A percentile compares a stretch with the other conserved stretches of the same genome.
Evolutionary conservation across 2,329 filamentous ascomycete genomes (phyloP).

Genomic region (Exophiala lecanii-corni): DNA sequence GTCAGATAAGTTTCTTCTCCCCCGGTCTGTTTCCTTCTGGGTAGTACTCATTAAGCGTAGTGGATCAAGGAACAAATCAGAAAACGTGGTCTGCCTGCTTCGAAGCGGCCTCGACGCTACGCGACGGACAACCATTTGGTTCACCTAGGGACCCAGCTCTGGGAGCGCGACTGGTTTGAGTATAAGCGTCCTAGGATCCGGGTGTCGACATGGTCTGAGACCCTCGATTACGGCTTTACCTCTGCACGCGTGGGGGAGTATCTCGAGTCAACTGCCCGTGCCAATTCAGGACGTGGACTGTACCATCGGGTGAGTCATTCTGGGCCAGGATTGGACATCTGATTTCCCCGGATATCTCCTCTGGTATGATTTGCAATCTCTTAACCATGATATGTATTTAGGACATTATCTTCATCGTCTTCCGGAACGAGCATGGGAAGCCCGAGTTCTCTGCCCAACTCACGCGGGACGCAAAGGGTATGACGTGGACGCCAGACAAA

Average conservation of each 20-base stretch:
- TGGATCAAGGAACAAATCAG: conserved; percentile 4
- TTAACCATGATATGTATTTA: conserved; percentile 6
- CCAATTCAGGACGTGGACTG: conserved; percentile 6
- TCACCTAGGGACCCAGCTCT: conserved; percentile 7
- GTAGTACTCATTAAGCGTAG: conserved; percentile 2
- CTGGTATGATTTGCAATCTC: conserved; percentile 4
- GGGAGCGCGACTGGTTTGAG: conserved; percentile 7
- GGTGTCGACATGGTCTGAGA: conserved; percentile 7
- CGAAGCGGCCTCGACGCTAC: conserved; percentile 3
- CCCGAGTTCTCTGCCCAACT: conserved; percentile 10
- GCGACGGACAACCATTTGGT: conserved; percentile 4
- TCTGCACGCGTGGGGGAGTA: conserved; percentile 8
- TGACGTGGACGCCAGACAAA: conserved; percentile 7
- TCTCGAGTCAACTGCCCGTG: conserved; percentile 9
- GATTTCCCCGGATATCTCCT: not conserved
- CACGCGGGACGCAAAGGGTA: conserved; percentile 7
- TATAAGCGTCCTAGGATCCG: conserved; percentile 9
- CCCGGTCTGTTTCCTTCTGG: not conserved
- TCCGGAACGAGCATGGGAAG: conserved; percentile 11
- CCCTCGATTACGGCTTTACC: conserved; percentile 8
- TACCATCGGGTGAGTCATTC: conserved; percentile 8
- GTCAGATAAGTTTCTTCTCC: conserved; percentile 5
- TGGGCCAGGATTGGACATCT: conserved; percentile 2
- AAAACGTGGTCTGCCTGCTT: conserved; percentile 3
- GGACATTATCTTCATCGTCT: conserved; percentile 7